Conservation (phyloP, 495 filamentous ascomycete genomes). For the Aspergillus diversus region DNA sequence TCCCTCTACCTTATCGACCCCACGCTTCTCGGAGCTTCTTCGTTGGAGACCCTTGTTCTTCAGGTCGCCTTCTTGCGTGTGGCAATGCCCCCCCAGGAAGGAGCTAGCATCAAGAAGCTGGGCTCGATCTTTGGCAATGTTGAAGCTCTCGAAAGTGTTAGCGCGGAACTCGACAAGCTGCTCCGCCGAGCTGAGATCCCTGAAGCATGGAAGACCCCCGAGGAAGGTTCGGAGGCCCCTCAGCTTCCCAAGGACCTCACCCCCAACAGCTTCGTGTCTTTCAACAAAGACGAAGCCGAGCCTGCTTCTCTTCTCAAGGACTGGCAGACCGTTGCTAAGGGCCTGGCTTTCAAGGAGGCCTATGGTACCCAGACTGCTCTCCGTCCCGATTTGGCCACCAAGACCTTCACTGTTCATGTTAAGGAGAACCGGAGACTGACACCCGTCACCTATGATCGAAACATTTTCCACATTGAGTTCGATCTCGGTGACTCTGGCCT, state of each 20-base stretch:
- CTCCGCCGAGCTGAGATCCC: constrained; percentile 75
- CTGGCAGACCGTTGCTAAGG: constrained; percentile 84
- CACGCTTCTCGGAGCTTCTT: constrained; percentile 58
- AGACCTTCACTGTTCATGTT: constrained; percentile 86
- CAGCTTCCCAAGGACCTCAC: constrained; percentile 64
- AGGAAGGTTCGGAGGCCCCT: constrained; percentile 55
- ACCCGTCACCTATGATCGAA: constrained; percentile 86
- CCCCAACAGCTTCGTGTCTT: constrained; percentile 78
- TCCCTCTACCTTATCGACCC: constrained; percentile 77
- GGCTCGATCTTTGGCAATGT: constrained; percentile 57
- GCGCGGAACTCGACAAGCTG: constrained; percentile 68
- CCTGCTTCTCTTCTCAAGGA: constrained; percentile 66
- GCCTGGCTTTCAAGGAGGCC: constrained; percentile 91
- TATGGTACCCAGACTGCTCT: constrained; percentile 73
- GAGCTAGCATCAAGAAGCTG: constrained; percentile 57
- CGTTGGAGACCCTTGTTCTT: constrained; percentile 62
- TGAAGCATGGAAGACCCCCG: constrained; percentile 73
- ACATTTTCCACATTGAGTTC: constrained; percentile 99
- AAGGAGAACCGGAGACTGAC: constrained; percentile 95
- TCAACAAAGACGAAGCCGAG: constrained; percentile 76
- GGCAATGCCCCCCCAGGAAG: constrained; percentile 61
- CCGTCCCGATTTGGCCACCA: constrained; percentile 80
- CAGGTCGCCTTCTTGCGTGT: constrained; percentile 83
- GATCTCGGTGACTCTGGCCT: constrained; percentile 89
- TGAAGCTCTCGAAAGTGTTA: constrained; percentile 60